These are phyloP conservation scores for Afroboletus lepidellus DNA, from an alignment of 1,284 basidiomycete species.

Conservation along the genomic window DNA sequence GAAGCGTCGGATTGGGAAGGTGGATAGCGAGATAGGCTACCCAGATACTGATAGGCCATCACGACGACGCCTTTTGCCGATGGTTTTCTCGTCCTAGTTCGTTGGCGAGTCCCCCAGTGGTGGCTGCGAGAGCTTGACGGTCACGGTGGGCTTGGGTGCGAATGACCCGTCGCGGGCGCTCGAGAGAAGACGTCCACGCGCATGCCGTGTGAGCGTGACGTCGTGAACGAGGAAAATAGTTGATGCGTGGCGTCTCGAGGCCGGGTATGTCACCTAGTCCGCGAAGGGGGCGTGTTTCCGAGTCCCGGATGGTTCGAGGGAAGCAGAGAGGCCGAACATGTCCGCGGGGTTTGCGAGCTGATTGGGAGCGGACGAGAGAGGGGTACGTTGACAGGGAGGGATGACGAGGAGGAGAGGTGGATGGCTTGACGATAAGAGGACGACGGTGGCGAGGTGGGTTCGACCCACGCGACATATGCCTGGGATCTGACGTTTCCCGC, in stretches of 20 bases:
- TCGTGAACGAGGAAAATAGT: neutral
- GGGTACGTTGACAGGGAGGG: no score
- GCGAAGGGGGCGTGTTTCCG: conserved; percentile 11
- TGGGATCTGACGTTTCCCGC: neutral
- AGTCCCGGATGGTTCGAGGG: neutral
- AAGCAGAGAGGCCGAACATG: neutral
- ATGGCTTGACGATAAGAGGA: no score
- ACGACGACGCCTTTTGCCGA: no score
- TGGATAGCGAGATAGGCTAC: no score
- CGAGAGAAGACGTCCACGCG: neutral
- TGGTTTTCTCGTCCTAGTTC: no score
- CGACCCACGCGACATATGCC: no score
- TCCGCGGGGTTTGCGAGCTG: conserved; percentile 2
- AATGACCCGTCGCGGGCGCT: neutral
- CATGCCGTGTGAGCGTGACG: conserved; percentile 11
- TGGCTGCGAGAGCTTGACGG: neutral
- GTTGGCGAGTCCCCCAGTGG: no score
- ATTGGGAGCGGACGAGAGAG: no score
- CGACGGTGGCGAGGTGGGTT: no score
- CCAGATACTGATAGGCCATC: no score
- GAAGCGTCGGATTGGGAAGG: neutral
- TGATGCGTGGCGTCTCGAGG: conserved; percentile 9
- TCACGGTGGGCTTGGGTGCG: neutral
- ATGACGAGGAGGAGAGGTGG: no score
- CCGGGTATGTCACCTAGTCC: conserved; percentile 5